Base-by-base conservation (phyloP, 2,329 filamentous ascomycete genomes). In the Madurella fahalii region DNA sequence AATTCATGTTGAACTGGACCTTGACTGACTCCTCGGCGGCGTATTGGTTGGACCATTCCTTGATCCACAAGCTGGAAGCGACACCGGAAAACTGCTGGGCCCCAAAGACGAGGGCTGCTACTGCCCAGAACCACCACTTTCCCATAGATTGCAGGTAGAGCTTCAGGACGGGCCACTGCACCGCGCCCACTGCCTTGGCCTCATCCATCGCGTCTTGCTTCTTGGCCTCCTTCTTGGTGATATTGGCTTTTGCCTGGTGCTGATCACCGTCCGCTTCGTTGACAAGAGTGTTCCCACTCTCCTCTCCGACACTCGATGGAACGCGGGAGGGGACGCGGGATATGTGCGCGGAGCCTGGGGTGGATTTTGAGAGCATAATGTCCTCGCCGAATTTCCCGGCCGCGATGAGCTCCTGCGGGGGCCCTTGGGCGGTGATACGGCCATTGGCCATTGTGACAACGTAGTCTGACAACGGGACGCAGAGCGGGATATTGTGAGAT, bases 11-110 rank as follows among this genome's bases (percentile, higher is more conserved):
- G 61, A 74, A 69, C 32, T 66, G 63, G 34, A 69, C 62, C 18
- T 52, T 56, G 5, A 46, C 34, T 11, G 53, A 56, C 20, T 65
- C 61, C 30, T 78, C 77, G 56, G 66, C 73, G 53, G 79, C 80
- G 68, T 97, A 97, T 57, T 94, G 87, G 68, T 96, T 95, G 15
- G 93, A 88, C 94, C 94, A 99, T 68, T 93, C 79, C 63, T 90
- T 83, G 64, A 99, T 95, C 94, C 94, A 99, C 48, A 96, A 73
- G 65, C 94, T 96, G 37, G 91, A 95, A 0, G 87, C 90, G 2
- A 97, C 87, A 20, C 88, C 88, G 4, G 88, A 87, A 34, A 96
- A 69, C 68, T 99, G 94, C 68, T 96, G 92, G 43, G 87, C 74
- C 30, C 80, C 79, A 66, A 99, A 97, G 39, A 92, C 85, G 4